These are phyloP conservation scores for Angomonas desouzai DNA, from an alignment of 208 protist genomes.

Conservation along the genomic window DNA sequence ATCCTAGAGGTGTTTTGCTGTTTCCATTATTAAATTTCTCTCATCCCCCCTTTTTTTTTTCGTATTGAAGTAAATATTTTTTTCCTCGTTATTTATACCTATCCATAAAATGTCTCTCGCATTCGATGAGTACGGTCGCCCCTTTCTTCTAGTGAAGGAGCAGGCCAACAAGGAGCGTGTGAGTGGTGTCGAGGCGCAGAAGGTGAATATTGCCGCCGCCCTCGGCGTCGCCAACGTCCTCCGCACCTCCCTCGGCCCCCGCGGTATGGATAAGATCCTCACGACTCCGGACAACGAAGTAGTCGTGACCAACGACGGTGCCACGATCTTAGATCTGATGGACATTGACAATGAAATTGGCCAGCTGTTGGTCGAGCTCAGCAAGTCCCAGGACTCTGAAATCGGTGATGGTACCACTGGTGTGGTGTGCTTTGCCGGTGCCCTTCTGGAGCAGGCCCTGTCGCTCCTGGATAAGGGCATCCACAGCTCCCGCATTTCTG, in stretches of 20 bases:
- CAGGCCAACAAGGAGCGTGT: slow-evolving; percentile 95
- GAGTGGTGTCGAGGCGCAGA: slow-evolving; percentile 97
- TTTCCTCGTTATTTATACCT: slow-evolving; percentile 3
- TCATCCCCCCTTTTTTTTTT: slow-evolving; percentile 5
- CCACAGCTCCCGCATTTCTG: slow-evolving; percentile 98
- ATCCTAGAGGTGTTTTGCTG: no score
- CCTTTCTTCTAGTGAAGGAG: slow-evolving; percentile 99
- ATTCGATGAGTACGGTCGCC: slow-evolving; percentile 99
- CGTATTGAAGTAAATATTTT: slow-evolving; percentile 2
- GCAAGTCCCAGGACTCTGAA: slow-evolving; percentile 99
- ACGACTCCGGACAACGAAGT: slow-evolving; percentile 98
- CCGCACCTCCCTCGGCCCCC: slow-evolving; percentile 97
- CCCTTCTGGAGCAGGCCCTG: slow-evolving; percentile 97
- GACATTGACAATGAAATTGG: slow-evolving; percentile 99
- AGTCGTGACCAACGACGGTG: slow-evolving; percentile 99
- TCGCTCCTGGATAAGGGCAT: slow-evolving; percentile 97
- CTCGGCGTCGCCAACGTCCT: slow-evolving; percentile 96
- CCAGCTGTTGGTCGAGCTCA: slow-evolving; percentile 99
- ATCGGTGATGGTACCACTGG: slow-evolving; percentile 99
- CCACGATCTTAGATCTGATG: slow-evolving; percentile 98
- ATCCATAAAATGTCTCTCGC: slow-evolving; percentile 93
- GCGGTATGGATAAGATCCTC: slow-evolving; percentile 98
- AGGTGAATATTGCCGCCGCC: slow-evolving; percentile 98
- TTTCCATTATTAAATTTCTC: slow-evolving; percentile 6
- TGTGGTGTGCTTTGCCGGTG: slow-evolving; percentile 99